Conservation (phyloP, 257 asterid species). For the Solanum etuberosum region DNA sequence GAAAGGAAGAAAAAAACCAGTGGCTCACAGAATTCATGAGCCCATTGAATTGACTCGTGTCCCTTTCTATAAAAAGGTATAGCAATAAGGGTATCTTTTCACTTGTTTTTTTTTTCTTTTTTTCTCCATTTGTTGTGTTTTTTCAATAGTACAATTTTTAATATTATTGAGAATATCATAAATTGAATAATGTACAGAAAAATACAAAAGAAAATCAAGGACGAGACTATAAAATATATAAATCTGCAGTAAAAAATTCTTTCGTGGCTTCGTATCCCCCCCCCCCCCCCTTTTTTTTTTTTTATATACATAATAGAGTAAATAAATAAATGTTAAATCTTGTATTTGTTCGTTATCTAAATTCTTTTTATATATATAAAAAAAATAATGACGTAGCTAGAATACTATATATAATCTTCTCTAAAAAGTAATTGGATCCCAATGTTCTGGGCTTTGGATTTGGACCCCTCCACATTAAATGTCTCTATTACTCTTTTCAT, state of each 20-base stretch:
- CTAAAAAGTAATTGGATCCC: conserved; percentile 2
- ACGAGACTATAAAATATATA: background rate
- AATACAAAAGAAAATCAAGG: background rate
- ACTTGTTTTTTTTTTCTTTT: conserved; percentile 9
- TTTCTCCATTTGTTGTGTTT: conserved; percentile 2
- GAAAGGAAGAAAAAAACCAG: background rate
- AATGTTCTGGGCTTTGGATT: background rate
- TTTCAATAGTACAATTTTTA: background rate
- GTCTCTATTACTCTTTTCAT: background rate
- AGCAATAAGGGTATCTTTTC: background rate
- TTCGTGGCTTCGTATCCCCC: no score
- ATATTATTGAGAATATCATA: background rate
- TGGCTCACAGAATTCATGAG: conserved; percentile 2
- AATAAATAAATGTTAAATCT: background rate
- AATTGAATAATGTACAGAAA: background rate
- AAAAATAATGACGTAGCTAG: background rate
- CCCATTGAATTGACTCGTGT: background rate
- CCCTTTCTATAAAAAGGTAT: conserved; percentile 9
- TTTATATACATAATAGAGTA: no score
- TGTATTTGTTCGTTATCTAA: background rate
- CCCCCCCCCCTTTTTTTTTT: no score
- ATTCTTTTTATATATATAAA: background rate
- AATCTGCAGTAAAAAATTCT: background rate
- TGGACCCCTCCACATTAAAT: background rate
- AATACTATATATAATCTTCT: conserved; percentile 16